Base-by-base conservation (phyloP, 2,329 filamentous ascomycete species). In the Clarireedia monteithiana region DNA sequence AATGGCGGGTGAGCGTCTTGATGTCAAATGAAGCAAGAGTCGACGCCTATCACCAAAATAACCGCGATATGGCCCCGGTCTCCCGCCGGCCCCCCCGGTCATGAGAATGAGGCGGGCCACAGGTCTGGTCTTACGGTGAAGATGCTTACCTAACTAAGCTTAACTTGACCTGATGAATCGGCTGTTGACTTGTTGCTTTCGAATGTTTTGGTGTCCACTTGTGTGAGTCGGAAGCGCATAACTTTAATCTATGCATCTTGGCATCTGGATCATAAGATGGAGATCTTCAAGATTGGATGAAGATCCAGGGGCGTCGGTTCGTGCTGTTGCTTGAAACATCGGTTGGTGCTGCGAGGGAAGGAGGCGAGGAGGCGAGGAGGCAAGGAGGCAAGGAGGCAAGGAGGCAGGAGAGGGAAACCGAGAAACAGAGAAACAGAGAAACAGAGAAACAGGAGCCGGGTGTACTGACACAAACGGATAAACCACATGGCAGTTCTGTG, bases 171-270 rank as follows among this genome's bases (percentile, higher is more conserved):
- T 38, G 36, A 12, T 12, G 38, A 5, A 15, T 15, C 38, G 7
- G 38, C 17, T 15, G 14, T 40, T 40, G 36, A 4, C 17, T 40
- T 12, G 38, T 20, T 20, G 17, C 23, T 44, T 6, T 9, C 4
- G n/a, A 14, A 42, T n/a, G 14, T 7, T 5, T 20, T 24, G 20
- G 40, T 24, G 20, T 42, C 39, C 39, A 42, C 44, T 27, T 27
- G 14, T 15, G 24, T 15, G 23, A 47, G 44, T 47, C 23, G n/a
- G 17, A 34, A 34, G 4, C 30, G 30, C 39, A 27, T 27, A 26
- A 50, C 36, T 50, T 50, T 44, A 55, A 55, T 55, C 42, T 55
- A 55, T 55, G 53, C 38, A 50, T 55, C 53, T 55, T 50, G 53
- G 53, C 46, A 38, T 15, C 23, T 45, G 47, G 4, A 50, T 40